Evolutionary conservation across 163 green algal genomes (phyloP), one percentile per base, ranked within the genome.

Genomic region (Trebouxia gelatinosa): DNA sequence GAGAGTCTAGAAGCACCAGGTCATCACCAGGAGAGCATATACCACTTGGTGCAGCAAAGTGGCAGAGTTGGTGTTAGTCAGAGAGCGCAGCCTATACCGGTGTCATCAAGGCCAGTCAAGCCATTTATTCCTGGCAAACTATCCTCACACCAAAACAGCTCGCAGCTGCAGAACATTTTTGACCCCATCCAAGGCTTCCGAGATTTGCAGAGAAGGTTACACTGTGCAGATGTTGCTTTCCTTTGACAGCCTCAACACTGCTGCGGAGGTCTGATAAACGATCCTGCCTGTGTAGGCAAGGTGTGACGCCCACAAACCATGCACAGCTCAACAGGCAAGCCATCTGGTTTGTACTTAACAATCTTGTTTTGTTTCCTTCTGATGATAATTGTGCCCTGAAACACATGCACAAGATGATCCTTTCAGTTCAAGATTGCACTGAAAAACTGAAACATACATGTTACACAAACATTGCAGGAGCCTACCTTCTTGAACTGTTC

Each of bases 401-500:
- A 21, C n/a, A 34, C 5, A 23, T 48, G 28, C 31, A 48, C 16
- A 71, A 19, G 5, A 39, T 0, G 9, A n/a, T 3, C 28, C 43
- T 2, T 67, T 28, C 21, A 3, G 21, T 19, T 43, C 13, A 43
- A 38, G 31, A 31, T 34, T 23, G 62, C 21, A 3, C 28, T 43
- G 13, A 58, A 32, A 67, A 32, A 34, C 70, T 17, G 32, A 7
- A 75, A 4, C 6, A n/a, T 28, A 50, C 31, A 21, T 50, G 70
- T 31, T 16, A 38, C 23, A 72, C 9, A 35, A 19, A 70, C 43
- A 75, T 51, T 74, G 70, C 26, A 39, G 9, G 1, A 29, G n/a
- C 80, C 19, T 64, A 93, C 94, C 87, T 98, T 98, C 2, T 90
- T 84, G 64, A 94, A 97, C 34, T 91, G 90, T 31, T 90, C 90